These are phyloP conservation scores for Stagonosporopsis cucurbitacearum DNA, from an alignment of 2,329 filamentous ascomycete genomes.

Conservation along the genomic window DNA sequence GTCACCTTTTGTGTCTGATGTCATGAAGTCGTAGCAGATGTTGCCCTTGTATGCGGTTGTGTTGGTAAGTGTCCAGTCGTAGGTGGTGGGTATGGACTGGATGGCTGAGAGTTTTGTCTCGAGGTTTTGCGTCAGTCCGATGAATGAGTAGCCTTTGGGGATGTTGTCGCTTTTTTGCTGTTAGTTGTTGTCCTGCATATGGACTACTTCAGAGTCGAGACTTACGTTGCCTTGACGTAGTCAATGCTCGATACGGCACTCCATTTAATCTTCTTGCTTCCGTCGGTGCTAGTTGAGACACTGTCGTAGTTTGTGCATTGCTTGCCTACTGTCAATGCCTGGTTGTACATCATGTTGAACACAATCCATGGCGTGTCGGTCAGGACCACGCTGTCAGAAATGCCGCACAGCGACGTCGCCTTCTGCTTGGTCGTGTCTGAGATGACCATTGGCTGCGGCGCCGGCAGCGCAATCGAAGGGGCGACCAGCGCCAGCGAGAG, in stretches of 20 bases:
- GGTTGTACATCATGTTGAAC: conserved; percentile 56
- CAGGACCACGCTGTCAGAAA: conserved; percentile 38
- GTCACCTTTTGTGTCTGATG: conserved; percentile 52
- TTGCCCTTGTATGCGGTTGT: conserved; percentile 54
- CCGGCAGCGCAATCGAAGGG: conserved; percentile 15
- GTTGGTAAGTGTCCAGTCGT: conserved; percentile 51
- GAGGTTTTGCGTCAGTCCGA: conserved; percentile 53
- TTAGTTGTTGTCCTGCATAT: conserved; percentile 2
- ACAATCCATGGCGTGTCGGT: conserved; percentile 54
- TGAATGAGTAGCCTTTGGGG: conserved; percentile 55
- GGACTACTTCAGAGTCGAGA: too few species aligned
- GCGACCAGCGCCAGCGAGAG: conserved; percentile 22
- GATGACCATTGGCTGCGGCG: conserved; percentile 22
- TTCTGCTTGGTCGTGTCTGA: conserved; percentile 23
- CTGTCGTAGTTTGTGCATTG: conserved; percentile 51
- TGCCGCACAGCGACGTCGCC: conserved; percentile 24
- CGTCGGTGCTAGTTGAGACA: conserved; percentile 35
- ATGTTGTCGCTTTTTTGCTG: conserved; percentile 43
- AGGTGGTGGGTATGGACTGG: conserved; percentile 49
- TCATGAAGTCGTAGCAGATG: conserved; percentile 56
- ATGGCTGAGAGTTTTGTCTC: conserved; percentile 51
- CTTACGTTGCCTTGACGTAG: conserved; percentile 33
- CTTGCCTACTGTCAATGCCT: conserved; percentile 48
- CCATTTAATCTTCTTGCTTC: conserved; percentile 49
- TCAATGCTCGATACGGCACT: conserved; percentile 51